Percentiles rank a stretch among this genome's conserved stretches.
These are phyloP conservation scores for Umbellularia californica DNA, from an alignment of 164 flowering plant genomes.

Conservation along the genomic window DNA sequence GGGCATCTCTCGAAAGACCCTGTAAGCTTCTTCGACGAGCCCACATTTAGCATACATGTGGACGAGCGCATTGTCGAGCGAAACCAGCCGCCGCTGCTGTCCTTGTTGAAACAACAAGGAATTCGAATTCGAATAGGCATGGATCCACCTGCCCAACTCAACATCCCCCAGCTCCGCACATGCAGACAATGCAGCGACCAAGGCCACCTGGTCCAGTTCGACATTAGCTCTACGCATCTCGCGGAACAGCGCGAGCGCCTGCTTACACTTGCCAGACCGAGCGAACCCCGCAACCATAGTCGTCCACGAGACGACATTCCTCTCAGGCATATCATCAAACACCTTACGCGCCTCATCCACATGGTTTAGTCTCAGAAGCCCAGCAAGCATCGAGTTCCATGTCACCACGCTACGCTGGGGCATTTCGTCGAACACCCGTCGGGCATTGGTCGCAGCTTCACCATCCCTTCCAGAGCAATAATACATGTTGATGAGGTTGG, in stretches of 20 bases:
- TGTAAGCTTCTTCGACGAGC: slow-evolving; percentile 30
- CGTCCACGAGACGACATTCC: slow-evolving; percentile 70
- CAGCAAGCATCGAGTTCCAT: slow-evolving; percentile 51
- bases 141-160: slow-evolving; percentile 49
- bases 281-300: slow-evolving; percentile 57
- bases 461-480: slow-evolving; percentile 12
- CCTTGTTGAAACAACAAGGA: slow-evolving; percentile 2
- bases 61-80: slow-evolving; percentile 43
- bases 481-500: slow-evolving; percentile 59
- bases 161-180: slow-evolving; percentile 61
- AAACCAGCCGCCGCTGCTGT: slow-evolving; percentile 19
- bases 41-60: slow-evolving; percentile 68
- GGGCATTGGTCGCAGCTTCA: slow-evolving; percentile 20
- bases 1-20: slow-evolving; percentile 36
- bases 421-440: slow-evolving; percentile 47
- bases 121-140: slow-evolving; percentile 28
- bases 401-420: slow-evolving; percentile 25
- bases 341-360: slow-evolving; percentile 30
- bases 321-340: slow-evolving; percentile 62
- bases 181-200: slow-evolving; percentile 52
- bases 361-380: slow-evolving; percentile 32
- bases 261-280: slow-evolving; percentile 38
- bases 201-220: slow-evolving; percentile 46
- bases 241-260: slow-evolving; percentile 41
- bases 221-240: slow-evolving; percentile 38